phyloP scores from a whole-genome alignment of 352 stramenopile genomes.

The Phytophthora vignae region DNA sequence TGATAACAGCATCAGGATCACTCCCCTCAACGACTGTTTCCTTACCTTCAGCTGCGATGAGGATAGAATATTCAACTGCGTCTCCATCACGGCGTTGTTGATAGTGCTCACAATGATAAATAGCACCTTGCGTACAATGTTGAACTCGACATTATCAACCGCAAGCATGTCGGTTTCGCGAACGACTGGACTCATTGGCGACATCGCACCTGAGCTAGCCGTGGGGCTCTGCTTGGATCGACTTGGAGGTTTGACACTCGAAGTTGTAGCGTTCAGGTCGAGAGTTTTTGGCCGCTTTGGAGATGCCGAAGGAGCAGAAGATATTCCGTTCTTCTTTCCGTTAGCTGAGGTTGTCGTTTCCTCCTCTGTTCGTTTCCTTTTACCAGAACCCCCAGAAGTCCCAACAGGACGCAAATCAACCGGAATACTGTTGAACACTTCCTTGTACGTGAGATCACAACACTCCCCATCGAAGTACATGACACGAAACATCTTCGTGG shows the following conservation, averaged over 20 bases:
- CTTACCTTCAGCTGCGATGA: constrained; percentile 51
- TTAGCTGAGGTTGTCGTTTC: constrained; percentile 7
- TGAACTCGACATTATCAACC: constrained; percentile 44
- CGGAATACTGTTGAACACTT: constrained; percentile 72
- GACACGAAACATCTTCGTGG: constrained; percentile 78
- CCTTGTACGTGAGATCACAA: constrained; percentile 64
- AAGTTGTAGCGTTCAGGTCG: constrained; percentile 24
- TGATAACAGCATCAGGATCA: constrained; percentile 1
- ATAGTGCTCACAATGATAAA: constrained; percentile 63
- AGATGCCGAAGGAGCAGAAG: constrained; percentile 33
- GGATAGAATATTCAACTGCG: constrained; percentile 48
- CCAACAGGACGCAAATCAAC: constrained; percentile 35
- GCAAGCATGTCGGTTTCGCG: constrained; percentile 31
- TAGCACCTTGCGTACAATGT: constrained; percentile 66
- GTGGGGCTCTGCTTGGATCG: constrained; percentile 21
- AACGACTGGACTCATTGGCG: constrained; percentile 23
- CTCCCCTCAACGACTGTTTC: neutral
- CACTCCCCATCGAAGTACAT: constrained; percentile 66
- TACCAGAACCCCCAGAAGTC: constrained; percentile 11
- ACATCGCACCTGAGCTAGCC: constrained; percentile 11
- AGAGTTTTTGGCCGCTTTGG: constrained; percentile 44
- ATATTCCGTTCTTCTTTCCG: constrained; percentile 9
- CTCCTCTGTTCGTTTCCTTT: constrained; percentile 60
- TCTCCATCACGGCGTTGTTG: constrained; percentile 30
- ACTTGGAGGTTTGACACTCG: constrained; percentile 12